These are phyloP conservation scores for Aphanomyces invadans DNA, from an alignment of 352 stramenopile species.

Conservation along the genomic window DNA sequence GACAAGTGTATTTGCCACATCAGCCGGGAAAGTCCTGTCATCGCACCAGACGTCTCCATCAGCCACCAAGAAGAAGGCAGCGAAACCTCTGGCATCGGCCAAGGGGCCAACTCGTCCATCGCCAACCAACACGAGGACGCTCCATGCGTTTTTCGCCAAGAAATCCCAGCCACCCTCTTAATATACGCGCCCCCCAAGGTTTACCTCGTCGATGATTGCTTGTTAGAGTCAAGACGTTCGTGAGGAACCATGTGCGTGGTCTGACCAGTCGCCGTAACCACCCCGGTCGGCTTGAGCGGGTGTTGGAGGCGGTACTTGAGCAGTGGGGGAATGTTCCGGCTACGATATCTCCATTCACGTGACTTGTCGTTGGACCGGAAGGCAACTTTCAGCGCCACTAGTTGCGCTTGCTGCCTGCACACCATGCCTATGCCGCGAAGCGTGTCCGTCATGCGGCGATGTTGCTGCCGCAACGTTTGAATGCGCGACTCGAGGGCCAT, in stretches of 20 bases:
- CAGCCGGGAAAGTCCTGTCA: background rate
- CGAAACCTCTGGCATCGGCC: background rate
- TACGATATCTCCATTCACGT: background rate
- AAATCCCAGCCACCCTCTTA: background rate
- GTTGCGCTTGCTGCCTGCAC: background rate
- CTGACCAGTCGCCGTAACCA: too few relatives aligned
- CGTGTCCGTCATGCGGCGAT: background rate
- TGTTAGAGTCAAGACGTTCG: too few relatives aligned
- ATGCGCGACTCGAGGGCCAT: background rate
- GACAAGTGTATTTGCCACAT: too few relatives aligned
- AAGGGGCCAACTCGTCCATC: background rate
- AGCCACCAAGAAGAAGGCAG: background rate
- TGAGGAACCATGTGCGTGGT: too few relatives aligned
- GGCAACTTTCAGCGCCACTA: background rate
- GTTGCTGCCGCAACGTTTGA: background rate
- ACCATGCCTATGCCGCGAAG: background rate
- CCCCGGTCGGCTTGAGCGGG: slow-evolving; percentile 12
- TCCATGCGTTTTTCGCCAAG: slow-evolving; percentile 9
- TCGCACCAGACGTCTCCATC: background rate
- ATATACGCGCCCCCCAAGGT: background rate
- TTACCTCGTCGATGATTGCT: background rate
- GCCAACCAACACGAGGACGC: background rate
- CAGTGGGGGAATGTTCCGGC: background rate
- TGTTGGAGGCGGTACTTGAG: slow-evolving; percentile 18
- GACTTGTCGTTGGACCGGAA: too few relatives aligned